These are phyloP conservation scores for Pneumocystis canis DNA, from an alignment of 1,139 yeast genomes.

Conservation along the genomic window DNA sequence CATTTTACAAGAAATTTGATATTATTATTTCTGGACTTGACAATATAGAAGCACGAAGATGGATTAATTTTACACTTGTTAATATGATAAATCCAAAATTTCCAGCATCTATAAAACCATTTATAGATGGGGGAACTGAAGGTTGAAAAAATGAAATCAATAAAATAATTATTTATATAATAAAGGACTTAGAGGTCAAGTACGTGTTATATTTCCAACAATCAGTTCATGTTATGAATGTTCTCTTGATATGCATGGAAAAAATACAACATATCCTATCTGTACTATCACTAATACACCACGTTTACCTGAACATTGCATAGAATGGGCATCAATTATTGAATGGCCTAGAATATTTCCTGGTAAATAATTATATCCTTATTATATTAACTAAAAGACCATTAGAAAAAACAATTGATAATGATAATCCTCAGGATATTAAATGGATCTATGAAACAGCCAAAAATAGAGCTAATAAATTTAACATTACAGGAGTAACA, in stretches of 20 bases:
- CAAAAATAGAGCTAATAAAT: constrained; percentile 42
- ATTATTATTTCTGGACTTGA: constrained; percentile 80
- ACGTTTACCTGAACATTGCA: constrained; percentile 82
- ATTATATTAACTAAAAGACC: background rate
- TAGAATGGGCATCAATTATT: constrained; percentile 75
- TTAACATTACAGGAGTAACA: constrained; percentile 59
- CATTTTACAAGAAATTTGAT: constrained; percentile 54
- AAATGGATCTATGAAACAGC: constrained; percentile 51
- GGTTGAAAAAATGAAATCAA: background rate
- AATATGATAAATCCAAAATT: constrained; percentile 40
- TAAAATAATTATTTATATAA: background rate
- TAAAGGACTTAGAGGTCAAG: constrained; percentile 73
- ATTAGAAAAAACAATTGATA: constrained; percentile 31
- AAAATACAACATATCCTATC: constrained; percentile 64
- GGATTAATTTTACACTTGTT: constrained; percentile 71
- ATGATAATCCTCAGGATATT: constrained; percentile 55
- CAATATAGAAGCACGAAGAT: constrained; percentile 76
- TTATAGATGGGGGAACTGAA: constrained; percentile 92
- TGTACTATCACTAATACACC: constrained; percentile 95
- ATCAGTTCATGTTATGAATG: constrained; percentile 87
- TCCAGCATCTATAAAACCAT: constrained; percentile 50
- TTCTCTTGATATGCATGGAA: constrained; percentile 60
- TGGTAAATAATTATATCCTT: constrained; percentile 14
- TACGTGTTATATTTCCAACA: constrained; percentile 74
- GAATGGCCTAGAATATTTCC: constrained; percentile 52